These are phyloP conservation scores for Coemansia asiatica DNA, from an alignment of 192 early-diverging fungal species.

Conservation along the genomic window DNA sequence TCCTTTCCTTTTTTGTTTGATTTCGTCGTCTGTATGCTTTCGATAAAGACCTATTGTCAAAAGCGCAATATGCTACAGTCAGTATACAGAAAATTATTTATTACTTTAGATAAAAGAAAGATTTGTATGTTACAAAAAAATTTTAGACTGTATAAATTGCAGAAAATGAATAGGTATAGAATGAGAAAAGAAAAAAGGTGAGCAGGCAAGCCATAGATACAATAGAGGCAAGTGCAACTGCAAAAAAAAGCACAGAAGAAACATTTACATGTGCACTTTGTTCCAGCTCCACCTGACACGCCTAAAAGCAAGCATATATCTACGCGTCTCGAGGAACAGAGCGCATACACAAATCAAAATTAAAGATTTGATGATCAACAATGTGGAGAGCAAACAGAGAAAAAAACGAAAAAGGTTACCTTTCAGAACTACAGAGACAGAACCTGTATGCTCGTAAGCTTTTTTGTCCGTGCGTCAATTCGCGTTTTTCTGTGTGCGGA, in stretches of 20 bases:
- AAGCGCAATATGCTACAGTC: neutral
- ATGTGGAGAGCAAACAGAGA: neutral
- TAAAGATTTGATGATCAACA: too few species aligned
- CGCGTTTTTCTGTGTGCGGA: too few species aligned
- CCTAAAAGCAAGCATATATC: neutral
- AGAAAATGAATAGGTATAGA: too few species aligned
- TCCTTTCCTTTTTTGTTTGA: too few species aligned
- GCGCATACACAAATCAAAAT: neutral
- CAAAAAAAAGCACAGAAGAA: neutral
- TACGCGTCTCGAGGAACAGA: neutral
- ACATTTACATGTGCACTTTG: neutral
- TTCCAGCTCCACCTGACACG: neutral
- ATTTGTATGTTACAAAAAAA: neutral
- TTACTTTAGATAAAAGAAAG: neutral
- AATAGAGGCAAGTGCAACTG: neutral
- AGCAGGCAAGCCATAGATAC: neutral
- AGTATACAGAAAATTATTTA: neutral
- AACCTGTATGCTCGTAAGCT: too few species aligned
- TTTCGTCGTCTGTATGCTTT: neutral
- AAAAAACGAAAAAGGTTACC: too few species aligned
- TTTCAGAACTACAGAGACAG: too few species aligned
- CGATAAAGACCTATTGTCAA: neutral
- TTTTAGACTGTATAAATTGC: too few species aligned
- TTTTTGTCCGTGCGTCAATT: too few species aligned
- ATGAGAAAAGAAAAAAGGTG: neutral